Evolutionary conservation across 257 asterid species (phyloP), one percentile per base, ranked within the genome.

Genomic region (Prunella vulgaris): DNA sequence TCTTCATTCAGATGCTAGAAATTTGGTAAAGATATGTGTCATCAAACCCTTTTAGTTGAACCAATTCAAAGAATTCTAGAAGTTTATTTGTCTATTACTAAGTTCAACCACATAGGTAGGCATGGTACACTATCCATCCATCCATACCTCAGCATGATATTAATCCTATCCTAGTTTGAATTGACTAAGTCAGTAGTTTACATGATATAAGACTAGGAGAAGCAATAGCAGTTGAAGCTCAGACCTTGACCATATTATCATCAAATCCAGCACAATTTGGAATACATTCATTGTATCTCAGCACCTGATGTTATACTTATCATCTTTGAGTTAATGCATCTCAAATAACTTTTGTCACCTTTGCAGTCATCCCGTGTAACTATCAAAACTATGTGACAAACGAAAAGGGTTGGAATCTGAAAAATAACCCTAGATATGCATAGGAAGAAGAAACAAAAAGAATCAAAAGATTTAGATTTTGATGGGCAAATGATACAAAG

Each of bases 221-320:
- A 49, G 25, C 44, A 61, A 54, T 33, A 64, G 79, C 68, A 81
- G 60, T 61, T 60, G 30, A 35, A 28, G 77, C 25, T 46, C 78
- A 70, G 64, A 85, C 91, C 88, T 81, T 87, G 70, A 83, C 72
- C 75, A 86, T 78, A 64, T 69, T 64, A 62, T 83, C 85, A 49
- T 66, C 53, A 6, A 74, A 79, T 64, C 69, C 76, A 61, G 74
- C 73, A 69, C 65, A 75, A 33, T 73, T 64, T 37, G 80, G 85
- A 53, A 61, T 54, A 22, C 60, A 51, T 44, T 18, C 82, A 76
- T 77, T 74, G 80, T 78, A 84, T 79, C 74, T 68, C 81, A 61
- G 82, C 83, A 68, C 80, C 79, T 27, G 74, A 40, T 58, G 85
- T 60, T 3, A 63, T 64, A 79, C 77, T 75, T 64, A 86, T 76